Evolutionary conservation across 352 stramenopile species (phyloP), one percentile per base, ranked within the genome.

Genomic region (Globisporangium nagaii): DNA sequence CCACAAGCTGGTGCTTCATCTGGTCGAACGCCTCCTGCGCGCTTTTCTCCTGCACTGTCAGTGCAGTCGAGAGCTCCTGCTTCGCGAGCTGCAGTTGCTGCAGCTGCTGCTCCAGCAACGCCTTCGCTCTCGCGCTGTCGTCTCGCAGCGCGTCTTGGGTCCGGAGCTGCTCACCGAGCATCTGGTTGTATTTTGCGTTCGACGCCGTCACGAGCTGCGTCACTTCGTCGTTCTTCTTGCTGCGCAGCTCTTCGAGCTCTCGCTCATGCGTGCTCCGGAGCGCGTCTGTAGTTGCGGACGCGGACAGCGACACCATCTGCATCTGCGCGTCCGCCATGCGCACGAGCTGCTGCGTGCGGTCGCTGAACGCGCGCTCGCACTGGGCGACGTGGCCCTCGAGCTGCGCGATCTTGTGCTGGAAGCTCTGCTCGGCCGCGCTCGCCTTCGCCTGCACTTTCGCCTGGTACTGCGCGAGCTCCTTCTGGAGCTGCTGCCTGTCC

Each of bases 111-210:
- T 72, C 51, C 35, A 51, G 39, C 11, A 30, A 24, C 2, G 45
- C 43, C 28, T 48, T 51, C 20, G 44, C 58, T 47, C 44, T 55
- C 42, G 60, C 56, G 0, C 65, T 44, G 27, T 73, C 66, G 3
- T 66, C 63, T 30, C 58, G 66, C 27, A 89, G 53, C 10, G 55
- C 62, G 47, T 92, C 79, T 58, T 88, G 79, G 4, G 60, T 53
- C n/a, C 67, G 73, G 12, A 95, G 55, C 54, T 93, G 81, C 6
- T 88, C 64, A 2, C 67, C 70, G 54, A 93, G 66, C 83, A 95
- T 90, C 28, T 63, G 50, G 49, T 86, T 86, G 57, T 82, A 90
- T 49, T 87, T 84, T 28, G 74, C 62, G 44, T 93, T 93, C 9
- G 68, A 77, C 35, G 65, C 79, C 9, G 68, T 86, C 37, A 90